Base-by-base conservation (phyloP, 345 rosid genomes). In the Rhodamnia rubescens region DNA sequence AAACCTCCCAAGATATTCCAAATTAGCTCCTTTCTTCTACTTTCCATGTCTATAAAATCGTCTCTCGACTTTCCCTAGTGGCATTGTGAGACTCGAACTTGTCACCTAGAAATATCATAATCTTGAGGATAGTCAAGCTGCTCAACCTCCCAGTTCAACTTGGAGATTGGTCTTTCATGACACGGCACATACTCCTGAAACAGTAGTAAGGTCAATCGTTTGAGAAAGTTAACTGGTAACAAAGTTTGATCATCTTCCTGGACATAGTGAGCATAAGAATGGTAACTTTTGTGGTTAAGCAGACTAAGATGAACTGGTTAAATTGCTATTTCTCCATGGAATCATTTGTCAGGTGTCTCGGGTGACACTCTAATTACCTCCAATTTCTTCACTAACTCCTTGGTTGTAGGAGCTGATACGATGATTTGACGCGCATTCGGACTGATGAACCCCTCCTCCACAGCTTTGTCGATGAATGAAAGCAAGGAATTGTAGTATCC, bases 401-500 rank as follows among this genome's bases (percentile, higher is more conserved):
- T 92, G 8, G 98, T 95, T 53, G 98, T 94, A 81, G 99, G 98
- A 27, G 96, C 98, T 56, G 98, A 97, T 78, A 93, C 89, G 82
- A 97, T 94, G 89, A 97, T 97, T 87, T 94, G 92, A 83, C 99
- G 94, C 18, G 98, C 99, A 89, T 90, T 93, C 3, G 99, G 89
- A 85, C 92, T 93, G 74, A 96, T 88, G 88, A 97, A 97, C 74
- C 99, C 98, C 85, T 97, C 99, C 91, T 97, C 99, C 52, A 97
- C 99, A 10, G 99, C 99, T 92, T 95, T 97, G 87, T 97, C 98
- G 55, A 97, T 93, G 85, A 97, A 97, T 20, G 98, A 97, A 80
- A 97, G 96, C 89, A 97, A 89, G 53, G 99, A 96, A 88, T 97
- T 97, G 91, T 97, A 97, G 95, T 94, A 97, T 86, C 99, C 99